Base-by-base conservation (phyloP, 2,329 filamentous ascomycete genomes). In the Ceratocystis eucalypticola region DNA sequence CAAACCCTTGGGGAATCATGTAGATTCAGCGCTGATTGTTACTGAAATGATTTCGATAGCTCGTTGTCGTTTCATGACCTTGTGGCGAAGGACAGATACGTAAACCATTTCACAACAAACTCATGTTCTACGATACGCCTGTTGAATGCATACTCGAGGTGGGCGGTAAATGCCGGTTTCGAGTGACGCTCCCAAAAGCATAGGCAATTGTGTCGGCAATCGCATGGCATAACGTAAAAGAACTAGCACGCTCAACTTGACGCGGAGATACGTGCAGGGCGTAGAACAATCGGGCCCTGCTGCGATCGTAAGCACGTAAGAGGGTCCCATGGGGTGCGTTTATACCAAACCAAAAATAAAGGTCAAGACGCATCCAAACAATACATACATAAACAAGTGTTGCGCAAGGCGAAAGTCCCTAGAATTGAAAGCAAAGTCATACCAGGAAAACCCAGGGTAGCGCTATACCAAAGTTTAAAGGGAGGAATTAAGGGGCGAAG, bases 381-480 rank as follows among this genome's bases (percentile, higher is more conserved):
- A 50, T 50, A 53, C 53, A 50, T 61, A 33, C 44, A 22, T 28
- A 89, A 88, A 91, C 88, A 89, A 85, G 84, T 87, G 89, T 68
- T 86, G 91, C 91, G 85, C 88, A 88, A 86, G 84, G 85, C 87
- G 84, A 88, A 79, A 88, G 86, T 86, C 87, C 87, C 87, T 87
- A 88, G 85, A 89, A 87, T 86, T 85, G 84, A 91, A 88, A 93
- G 90, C 90, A 90, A 87, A 92, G 88, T 85, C 61, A 91, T 85
- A 84, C 81, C 80, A 83, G 78, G 74, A 20, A 50, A 71, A 74
- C 71, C 80, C 83, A 82, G 81, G 80, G 81, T 79, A 78, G 81
- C 81, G 82, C 79, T 77, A 75, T 53, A 65, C 67, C 61, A 65
- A 45, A 53, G 55, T 66, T 59, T 64, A 44, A 57, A 72, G 70